Evolutionary conservation across 2,329 filamentous ascomycete species (phyloP), one percentile per base, ranked within the genome.

Genomic region (Scedosporium apiospermum): DNA sequence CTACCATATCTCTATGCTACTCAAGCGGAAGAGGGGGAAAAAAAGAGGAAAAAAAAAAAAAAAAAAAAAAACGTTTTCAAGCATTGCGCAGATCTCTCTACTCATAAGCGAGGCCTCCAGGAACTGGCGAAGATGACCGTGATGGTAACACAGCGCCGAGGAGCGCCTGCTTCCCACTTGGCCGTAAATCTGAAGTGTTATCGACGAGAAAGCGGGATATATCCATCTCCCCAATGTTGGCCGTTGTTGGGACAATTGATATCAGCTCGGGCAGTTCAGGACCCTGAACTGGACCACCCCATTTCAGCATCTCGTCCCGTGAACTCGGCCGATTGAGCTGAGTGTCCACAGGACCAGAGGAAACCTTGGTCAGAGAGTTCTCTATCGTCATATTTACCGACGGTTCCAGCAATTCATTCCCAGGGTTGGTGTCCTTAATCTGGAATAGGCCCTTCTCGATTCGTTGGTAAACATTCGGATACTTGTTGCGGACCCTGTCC

Each of bases 401-500:
- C 0, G 82, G 81, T 66, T 84, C 82, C 59, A 84, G 73, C 4
- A 79, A 69, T 53, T 75, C 75, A 64, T 74, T 80, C 64, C 71
- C 69, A 42, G 75, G 73, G 34, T 71, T 68, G 7, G 71, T 69
- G 14, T 81, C 76, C 66, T 79, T 77, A 64, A 75, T 69, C 57
- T 79, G 77, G 62, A 82, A 77, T 3, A 76, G 74, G 38, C 80
- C 79, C 71, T 84, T 84, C 68, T 85, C 82, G 57, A 84, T 82
- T 62, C 76, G 74, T 26, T 79, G 76, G 67, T 84, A 87, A 38
- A 83, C 80, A 14, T 80, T 79, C 3, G 83, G 82, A 66, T 85
- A 86, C 67, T 85, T 87, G 71, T 88, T 88, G 53, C 85, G 80
- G 38, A 87, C 78, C 23, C 85, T 78, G 65, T 88, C 85, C 65